Conservation (phyloP, 345 rosid genomes). For the Luvunga scandens region DNA sequence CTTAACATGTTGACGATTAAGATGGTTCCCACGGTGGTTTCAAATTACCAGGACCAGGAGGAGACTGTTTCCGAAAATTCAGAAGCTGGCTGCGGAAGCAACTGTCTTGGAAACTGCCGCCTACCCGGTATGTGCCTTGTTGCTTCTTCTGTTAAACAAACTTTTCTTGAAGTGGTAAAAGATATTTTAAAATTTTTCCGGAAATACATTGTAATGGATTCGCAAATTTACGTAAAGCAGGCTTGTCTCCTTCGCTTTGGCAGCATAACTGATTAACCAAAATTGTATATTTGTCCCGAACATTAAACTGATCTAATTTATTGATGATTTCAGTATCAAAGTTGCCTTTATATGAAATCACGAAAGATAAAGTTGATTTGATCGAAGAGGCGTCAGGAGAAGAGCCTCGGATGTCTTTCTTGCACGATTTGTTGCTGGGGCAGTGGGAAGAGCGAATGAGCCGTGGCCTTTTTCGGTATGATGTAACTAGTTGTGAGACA, state of each 20-base stretch:
- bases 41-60: slow-evolving; percentile 34
- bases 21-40: slow-evolving; percentile 36
- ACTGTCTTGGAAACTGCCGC: slow-evolving; percentile 40
- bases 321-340: slow-evolving; percentile 28
- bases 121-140: slow-evolving; percentile 20
- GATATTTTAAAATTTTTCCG: no score
- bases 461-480: slow-evolving; percentile 48
- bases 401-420: slow-evolving; percentile 6
- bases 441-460: slow-evolving; percentile 56
- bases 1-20: slow-evolving; percentile 34
- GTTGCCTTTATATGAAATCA: slow-evolving; percentile 41
- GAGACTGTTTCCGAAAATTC: not conserved
- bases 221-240: no score
- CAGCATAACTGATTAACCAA: no score
- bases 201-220: no score
- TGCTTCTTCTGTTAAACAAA: no score
- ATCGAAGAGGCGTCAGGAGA: slow-evolving; percentile 9
- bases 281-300: no score
- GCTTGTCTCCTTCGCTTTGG: no score
- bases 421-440: slow-evolving; percentile 21
- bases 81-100: slow-evolving; percentile 27
- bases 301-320: not conserved
- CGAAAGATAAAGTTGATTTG: slow-evolving; percentile 19
- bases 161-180: no score
- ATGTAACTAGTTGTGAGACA: slow-evolving; percentile 47